Percentiles rank a stretch among this genome's conserved stretches.
These are phyloP conservation scores for Triticum turgidum DNA, from an alignment of 176 grass and related monocot genomes.

Conservation along the genomic window DNA sequence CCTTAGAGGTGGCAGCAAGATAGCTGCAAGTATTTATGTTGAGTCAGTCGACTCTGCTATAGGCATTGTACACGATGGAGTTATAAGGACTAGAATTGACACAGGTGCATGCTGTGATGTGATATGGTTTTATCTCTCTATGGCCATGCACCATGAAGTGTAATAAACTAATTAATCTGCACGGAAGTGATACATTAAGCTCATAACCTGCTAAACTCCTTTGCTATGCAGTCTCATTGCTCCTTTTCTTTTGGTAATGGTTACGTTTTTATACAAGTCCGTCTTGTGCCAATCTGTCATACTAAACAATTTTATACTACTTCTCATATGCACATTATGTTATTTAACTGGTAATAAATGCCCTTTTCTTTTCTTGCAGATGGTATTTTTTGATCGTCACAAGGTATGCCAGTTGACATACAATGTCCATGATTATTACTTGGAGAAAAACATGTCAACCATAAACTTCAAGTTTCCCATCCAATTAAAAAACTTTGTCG, in stretches of 20 bases:
- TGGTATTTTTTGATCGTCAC: slow-evolving; percentile 93
- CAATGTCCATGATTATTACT: slow-evolving; percentile 19
- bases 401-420: slow-evolving; percentile 57
- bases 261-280: background rate
- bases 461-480: background rate
- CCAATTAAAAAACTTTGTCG: background rate
- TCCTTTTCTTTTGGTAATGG: background rate
- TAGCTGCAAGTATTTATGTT: background rate
- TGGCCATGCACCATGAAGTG: background rate
- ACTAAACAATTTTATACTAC: slow-evolving; percentile 18
- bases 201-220: background rate
- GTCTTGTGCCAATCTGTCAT: background rate
- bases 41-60: background rate
- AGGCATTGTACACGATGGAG: slow-evolving; percentile 9
- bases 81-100: background rate
- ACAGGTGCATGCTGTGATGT: background rate
- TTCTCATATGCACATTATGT: background rate
- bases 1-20: background rate
- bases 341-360: slow-evolving; percentile 23
- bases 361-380: slow-evolving; percentile 49
- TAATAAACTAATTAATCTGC: background rate
- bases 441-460: background rate
- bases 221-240: background rate
- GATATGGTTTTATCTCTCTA: background rate
- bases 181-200: background rate